Conservation (phyloP, 208 protist genomes). For the Trypanosoma platydactyli region DNA sequence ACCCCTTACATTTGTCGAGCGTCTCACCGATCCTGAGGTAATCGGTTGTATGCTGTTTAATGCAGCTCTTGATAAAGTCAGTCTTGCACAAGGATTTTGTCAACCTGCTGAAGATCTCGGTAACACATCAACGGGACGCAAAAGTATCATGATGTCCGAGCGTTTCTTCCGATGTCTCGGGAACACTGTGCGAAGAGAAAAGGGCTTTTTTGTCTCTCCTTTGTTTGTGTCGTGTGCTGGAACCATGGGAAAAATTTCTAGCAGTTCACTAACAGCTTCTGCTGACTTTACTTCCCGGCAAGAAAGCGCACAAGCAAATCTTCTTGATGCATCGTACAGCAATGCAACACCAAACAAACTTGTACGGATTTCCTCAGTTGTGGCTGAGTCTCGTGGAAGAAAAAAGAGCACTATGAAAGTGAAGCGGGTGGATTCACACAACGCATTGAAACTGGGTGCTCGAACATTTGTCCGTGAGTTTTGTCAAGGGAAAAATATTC, state of each 20-base stretch:
- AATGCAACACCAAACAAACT: constrained; percentile 84
- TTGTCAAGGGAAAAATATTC: constrained; percentile 68
- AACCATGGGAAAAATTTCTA: constrained; percentile 76
- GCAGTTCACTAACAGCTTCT: constrained; percentile 74
- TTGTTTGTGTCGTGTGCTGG: constrained; percentile 71
- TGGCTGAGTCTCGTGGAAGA: constrained; percentile 46
- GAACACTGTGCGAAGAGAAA: constrained; percentile 76
- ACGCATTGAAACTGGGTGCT: constrained; percentile 71
- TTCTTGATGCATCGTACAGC: constrained; percentile 83
- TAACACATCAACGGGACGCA: constrained; percentile 3
- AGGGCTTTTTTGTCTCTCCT: constrained; percentile 83
- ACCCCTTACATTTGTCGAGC: constrained; percentile 65
- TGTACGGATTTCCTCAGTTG: constrained; percentile 69
- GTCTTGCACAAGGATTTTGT: constrained; percentile 76
- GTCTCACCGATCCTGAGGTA: constrained; percentile 61
- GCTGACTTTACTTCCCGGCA: constrained; percentile 78
- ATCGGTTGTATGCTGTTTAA: constrained; percentile 73
- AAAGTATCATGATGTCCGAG: constrained; percentile 44
- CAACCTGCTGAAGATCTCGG: constrained; percentile 34
- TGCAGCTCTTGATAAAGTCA: constrained; percentile 58
- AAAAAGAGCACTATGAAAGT: constrained; percentile 30
- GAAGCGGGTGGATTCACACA: constrained; percentile 59
- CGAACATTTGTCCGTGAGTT: constrained; percentile 85
- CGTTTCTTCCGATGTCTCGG: constrained; percentile 77
- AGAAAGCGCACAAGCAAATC: constrained; percentile 63